Conservation (phyloP, 169 alveolate genomes). For the Toxoplasma gondii region DNA sequence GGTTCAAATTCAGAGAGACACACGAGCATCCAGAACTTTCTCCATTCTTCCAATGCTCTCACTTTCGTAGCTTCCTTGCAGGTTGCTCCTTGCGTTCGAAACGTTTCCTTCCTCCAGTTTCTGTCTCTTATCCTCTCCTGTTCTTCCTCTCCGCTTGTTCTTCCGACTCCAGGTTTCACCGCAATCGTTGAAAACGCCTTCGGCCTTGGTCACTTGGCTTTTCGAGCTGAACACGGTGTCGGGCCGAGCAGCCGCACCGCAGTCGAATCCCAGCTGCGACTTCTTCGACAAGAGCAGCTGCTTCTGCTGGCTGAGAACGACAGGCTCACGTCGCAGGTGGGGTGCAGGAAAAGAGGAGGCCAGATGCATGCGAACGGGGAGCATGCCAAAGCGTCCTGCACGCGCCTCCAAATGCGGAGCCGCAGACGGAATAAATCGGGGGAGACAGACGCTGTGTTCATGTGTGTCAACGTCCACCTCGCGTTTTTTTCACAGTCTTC, state of each 20-base stretch:
- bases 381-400: neutral
- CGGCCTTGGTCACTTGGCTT: slow-evolving; percentile 52
- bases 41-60: no score
- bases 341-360: neutral
- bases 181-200: slow-evolving; percentile 51
- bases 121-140: no score
- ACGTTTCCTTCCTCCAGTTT: no score
- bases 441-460: no score
- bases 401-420: neutral
- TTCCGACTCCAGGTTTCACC: neutral
- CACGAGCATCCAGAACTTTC: no score
- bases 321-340: slow-evolving; percentile 73
- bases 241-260: slow-evolving; percentile 44
- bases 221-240: slow-evolving; percentile 58
- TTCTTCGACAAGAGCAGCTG: slow-evolving; percentile 78
- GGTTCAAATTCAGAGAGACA: no score
- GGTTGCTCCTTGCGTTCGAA: no score
- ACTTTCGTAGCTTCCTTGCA: no score
- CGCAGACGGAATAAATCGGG: neutral
- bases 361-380: neutral
- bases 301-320: slow-evolving; percentile 76
- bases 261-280: slow-evolving; percentile 74
- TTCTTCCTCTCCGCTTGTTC: neutral
- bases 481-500: no score
- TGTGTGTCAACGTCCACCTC: no score